Percentiles rank a stretch among this genome's conserved stretches.
Conservation (phyloP, 805 yeast species). For the Saccharomycopsis synnaedendra region DNA sequence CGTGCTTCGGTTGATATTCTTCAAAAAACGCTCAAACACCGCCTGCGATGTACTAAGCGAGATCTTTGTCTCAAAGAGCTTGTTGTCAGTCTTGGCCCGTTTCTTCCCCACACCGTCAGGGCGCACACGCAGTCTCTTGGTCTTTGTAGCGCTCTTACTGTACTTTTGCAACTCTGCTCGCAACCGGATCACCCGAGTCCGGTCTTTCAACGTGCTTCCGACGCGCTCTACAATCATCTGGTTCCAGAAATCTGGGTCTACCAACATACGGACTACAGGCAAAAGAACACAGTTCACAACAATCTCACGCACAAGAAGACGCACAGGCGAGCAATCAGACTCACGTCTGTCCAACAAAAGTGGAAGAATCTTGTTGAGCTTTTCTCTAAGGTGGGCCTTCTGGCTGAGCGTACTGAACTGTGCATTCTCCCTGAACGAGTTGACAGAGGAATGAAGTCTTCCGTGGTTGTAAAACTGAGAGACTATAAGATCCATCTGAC, state of each 20-base stretch:
- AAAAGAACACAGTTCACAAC: constrained; percentile 43
- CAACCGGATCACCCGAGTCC: constrained; percentile 62
- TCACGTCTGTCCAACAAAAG: constrained; percentile 35
- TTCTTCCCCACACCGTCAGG: background rate
- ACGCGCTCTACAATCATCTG: constrained; percentile 45
- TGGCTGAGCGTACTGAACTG: constrained; percentile 24
- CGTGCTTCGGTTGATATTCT: constrained; percentile 23
- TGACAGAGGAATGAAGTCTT: constrained; percentile 42
- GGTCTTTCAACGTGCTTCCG: constrained; percentile 56
- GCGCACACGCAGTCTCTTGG: constrained; percentile 1
- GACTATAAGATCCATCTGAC: constrained; percentile 25
- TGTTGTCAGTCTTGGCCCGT: constrained; percentile 17
- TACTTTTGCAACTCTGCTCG: constrained; percentile 63
- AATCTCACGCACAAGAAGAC: constrained; percentile 48
- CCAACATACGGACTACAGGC: constrained; percentile 38
- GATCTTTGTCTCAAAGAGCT: constrained; percentile 24
- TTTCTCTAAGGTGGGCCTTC: constrained; percentile 36
- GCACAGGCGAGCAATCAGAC: constrained; percentile 34
- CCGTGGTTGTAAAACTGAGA: constrained; percentile 39
- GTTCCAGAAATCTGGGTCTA: constrained; percentile 75
- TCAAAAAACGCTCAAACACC: constrained; percentile 30
- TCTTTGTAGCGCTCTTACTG: constrained; percentile 22
- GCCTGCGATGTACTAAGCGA: constrained; percentile 29
- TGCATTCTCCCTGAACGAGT: constrained; percentile 13
- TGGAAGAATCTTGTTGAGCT: constrained; percentile 35